phyloP scores from a whole-genome alignment of 2,329 filamentous ascomycete genomes.

The Ascocoryne sarcoides region DNA sequence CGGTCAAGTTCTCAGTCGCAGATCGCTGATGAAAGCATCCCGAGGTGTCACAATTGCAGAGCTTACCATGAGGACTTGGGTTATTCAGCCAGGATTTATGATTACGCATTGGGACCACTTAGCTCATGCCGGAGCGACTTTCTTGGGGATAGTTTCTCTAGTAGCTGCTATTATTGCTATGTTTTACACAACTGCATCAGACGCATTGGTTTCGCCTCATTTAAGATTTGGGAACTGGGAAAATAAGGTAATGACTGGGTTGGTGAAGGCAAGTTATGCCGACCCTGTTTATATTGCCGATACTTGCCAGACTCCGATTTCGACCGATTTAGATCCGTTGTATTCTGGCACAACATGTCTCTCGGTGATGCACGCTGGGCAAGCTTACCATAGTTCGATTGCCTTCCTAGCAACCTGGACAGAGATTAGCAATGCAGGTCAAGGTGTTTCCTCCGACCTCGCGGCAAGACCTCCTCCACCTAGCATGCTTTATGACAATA shows the following conservation, averaged over 20 bases:
- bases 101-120: constrained; percentile 61
- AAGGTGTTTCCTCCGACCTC: constrained; percentile 34
- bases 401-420: constrained; percentile 52
- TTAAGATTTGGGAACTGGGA: constrained; percentile 51
- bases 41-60: constrained; percentile 65
- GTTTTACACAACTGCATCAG: constrained; percentile 69
- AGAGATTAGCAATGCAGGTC: constrained; percentile 35
- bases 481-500: constrained; percentile 62
- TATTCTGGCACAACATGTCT: constrained; percentile 50
- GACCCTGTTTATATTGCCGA: constrained; percentile 48
- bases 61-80: constrained; percentile 70
- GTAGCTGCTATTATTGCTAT: constrained; percentile 56
- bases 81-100: constrained; percentile 63
- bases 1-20: constrained; percentile 64
- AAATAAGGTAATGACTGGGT: constrained; percentile 40
- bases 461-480: constrained; percentile 47
- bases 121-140: constrained; percentile 51
- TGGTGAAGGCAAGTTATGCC: constrained; percentile 53
- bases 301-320: constrained; percentile 55
- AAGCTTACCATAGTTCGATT: constrained; percentile 61
- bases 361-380: constrained; percentile 59
- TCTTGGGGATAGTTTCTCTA: constrained; percentile 57
- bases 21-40: constrained; percentile 52
- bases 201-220: constrained; percentile 66
- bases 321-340: constrained; percentile 32